A percentile compares a stretch with the other conserved stretches of the same genome.
phyloP scores from a whole-genome alignment of 2,329 filamentous ascomycete genomes.

The Sporothrix pseudoabietina region DNA sequence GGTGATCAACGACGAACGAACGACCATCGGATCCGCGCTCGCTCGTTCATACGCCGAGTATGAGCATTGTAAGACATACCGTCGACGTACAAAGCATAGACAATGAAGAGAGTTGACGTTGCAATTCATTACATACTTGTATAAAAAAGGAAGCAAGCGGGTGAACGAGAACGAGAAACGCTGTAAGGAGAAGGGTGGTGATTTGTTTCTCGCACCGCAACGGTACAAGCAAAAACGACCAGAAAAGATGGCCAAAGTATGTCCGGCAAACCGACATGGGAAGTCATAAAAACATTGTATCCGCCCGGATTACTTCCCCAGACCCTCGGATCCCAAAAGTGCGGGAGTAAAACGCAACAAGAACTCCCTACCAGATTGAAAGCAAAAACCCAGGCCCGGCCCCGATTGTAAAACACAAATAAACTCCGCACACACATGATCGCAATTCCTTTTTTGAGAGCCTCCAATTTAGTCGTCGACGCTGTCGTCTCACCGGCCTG shows the following conservation, averaged over 20 bases:
- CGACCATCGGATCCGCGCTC: not conserved
- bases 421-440: not conserved
- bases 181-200: not conserved
- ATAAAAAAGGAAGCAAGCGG: too few relatives aligned
- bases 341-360: not conserved
- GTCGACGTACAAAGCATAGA: too few relatives aligned
- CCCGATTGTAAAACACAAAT: not conserved
- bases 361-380: not conserved
- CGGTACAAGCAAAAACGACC: not conserved
- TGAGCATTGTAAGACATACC: too few relatives aligned
- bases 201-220: not conserved
- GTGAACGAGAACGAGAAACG: not conserved
- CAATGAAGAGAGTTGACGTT: too few relatives aligned
- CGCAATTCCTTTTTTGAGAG: not conserved
- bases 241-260: not conserved
- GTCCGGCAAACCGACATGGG: not conserved
- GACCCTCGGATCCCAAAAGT: not conserved
- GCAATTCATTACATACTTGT: too few relatives aligned
- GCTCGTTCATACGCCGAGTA: too few relatives aligned
- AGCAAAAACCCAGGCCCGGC: not conserved
- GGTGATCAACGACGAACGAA: not conserved
- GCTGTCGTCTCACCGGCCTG: not conserved
- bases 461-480: not conserved
- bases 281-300: not conserved
- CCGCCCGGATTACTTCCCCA: not conserved